These are phyloP conservation scores for Cocos nucifera DNA, from an alignment of 176 grass and related monocot genomes.

Conservation along the genomic window DNA sequence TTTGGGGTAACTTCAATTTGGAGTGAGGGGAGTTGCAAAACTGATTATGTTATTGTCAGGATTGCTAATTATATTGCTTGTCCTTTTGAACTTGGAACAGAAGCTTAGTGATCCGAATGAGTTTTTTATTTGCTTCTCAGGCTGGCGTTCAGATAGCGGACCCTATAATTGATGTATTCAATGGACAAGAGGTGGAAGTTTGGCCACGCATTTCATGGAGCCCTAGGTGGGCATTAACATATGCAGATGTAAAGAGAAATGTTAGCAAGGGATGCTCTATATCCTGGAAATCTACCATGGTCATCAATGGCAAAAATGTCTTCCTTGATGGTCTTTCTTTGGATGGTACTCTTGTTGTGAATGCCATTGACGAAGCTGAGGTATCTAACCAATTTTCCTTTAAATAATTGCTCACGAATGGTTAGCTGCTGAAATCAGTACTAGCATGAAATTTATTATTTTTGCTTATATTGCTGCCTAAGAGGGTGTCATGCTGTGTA, in stretches of 20 bases:
- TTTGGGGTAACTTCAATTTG: too few species aligned
- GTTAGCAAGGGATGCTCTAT: constrained; percentile 35
- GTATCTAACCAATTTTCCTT: constrained; percentile 19
- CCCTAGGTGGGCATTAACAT: constrained; percentile 66
- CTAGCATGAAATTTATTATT: too few species aligned
- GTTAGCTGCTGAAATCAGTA: too few species aligned
- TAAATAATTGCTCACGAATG: too few species aligned
- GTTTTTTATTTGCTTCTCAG: constrained; percentile 25
- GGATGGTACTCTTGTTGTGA: constrained; percentile 72
- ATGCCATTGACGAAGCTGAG: constrained; percentile 60
- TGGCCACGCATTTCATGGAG: constrained; percentile 86
- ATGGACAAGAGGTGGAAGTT: constrained; percentile 88
- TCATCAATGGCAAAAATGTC: constrained; percentile 48
- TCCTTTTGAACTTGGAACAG: too few species aligned
- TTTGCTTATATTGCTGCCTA: too few species aligned
- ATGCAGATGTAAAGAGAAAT: constrained; percentile 58
- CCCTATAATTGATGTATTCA: constrained; percentile 54
- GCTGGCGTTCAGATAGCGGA: constrained; percentile 58
- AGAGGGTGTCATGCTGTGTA: too few species aligned
- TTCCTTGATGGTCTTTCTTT: constrained; percentile 47
- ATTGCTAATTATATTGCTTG: too few species aligned
- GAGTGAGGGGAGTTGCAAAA: too few species aligned
- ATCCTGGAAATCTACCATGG: constrained; percentile 53
- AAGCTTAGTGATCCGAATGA: too few species aligned
- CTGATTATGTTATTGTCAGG: too few species aligned